These are phyloP conservation scores for Fagopyrum homotropicum DNA, from an alignment of 148 eudicot genomes.

Conservation along the genomic window DNA sequence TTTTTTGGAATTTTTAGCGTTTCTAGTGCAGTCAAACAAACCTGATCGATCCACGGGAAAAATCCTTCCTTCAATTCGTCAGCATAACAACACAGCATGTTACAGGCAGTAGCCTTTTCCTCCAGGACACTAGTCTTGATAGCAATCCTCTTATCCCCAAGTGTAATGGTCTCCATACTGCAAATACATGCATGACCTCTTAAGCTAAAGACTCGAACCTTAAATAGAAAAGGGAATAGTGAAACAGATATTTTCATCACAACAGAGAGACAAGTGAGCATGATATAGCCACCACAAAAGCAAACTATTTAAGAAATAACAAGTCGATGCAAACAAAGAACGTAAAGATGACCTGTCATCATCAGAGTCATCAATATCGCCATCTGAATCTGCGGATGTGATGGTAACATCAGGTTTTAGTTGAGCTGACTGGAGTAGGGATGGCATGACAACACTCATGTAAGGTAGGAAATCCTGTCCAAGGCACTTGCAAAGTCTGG, in stretches of 20 bases:
- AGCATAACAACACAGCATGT: conserved; percentile 95
- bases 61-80: conserved; percentile 98
- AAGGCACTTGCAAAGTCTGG: conserved; percentile 96
- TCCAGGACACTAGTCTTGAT: conserved; percentile 95
- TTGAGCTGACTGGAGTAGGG: conserved; percentile 89
- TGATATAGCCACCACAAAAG: neutral
- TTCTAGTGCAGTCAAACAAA: conserved; percentile 15
- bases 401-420: conserved; percentile 95
- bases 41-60: conserved; percentile 99
- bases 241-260: neutral
- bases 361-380: conserved; percentile 92
- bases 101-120: conserved; percentile 99
- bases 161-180: conserved; percentile 98
- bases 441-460: conserved; percentile 93
- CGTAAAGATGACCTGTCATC: conserved; percentile 64
- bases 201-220: neutral
- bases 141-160: conserved; percentile 92
- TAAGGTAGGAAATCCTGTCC: conserved; percentile 98
- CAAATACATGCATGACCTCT: neutral
- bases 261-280: neutral
- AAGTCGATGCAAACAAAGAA: neutral
- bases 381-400: conserved; percentile 83
- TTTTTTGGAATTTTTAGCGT: neutral
- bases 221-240: neutral
- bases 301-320: neutral